phyloP scores from a whole-genome alignment of 768 basidiomycete genomes.

The Boletus sensibilis region DNA sequence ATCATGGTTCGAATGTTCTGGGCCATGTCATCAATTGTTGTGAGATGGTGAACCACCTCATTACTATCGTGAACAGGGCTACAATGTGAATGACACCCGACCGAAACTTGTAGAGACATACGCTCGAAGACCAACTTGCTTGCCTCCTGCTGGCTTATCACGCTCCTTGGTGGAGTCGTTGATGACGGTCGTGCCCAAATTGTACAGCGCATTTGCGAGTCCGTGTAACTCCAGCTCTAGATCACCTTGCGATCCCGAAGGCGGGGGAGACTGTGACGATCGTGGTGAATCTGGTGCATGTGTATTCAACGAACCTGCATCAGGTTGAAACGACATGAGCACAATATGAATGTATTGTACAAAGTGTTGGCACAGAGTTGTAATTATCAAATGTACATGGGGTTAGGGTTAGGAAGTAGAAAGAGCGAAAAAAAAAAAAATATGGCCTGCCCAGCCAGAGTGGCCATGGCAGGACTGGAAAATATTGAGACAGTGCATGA shows the following conservation, averaged over 20 bases:
- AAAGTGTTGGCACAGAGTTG: too few relatives aligned
- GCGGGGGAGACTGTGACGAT: slow-evolving; percentile 71
- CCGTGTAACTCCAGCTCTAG: slow-evolving; percentile 74
- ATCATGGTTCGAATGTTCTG: slow-evolving; percentile 61
- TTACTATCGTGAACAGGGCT: slow-evolving; percentile 45
- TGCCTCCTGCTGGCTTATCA: slow-evolving; percentile 65
- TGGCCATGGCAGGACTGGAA: slow-evolving; percentile 64
- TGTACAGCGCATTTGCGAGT: slow-evolving; percentile 75
- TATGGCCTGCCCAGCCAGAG: slow-evolving; percentile 41
- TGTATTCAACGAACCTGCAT: background rate
- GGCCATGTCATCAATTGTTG: slow-evolving; percentile 66
- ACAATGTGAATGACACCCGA: slow-evolving; percentile 1
- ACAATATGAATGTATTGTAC: too few relatives aligned
- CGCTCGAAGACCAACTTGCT: slow-evolving; percentile 78
- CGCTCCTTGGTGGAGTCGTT: slow-evolving; percentile 81
- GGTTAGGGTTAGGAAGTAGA: slow-evolving; percentile 32
- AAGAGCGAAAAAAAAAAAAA: slow-evolving; percentile 17
- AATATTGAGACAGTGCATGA: slow-evolving; percentile 80
- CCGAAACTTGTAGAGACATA: slow-evolving; percentile 32
- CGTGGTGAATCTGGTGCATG: slow-evolving; percentile 54
- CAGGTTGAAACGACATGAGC: slow-evolving; percentile 11
- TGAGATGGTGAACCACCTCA: slow-evolving; percentile 68
- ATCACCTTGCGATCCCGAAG: slow-evolving; percentile 67
- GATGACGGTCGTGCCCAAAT: slow-evolving; percentile 79
- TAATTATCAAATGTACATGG: slow-evolving; percentile 14